phyloP scores from a whole-genome alignment of 2,329 filamentous ascomycete genomes.

The Boeremia lycopersici region DNA sequence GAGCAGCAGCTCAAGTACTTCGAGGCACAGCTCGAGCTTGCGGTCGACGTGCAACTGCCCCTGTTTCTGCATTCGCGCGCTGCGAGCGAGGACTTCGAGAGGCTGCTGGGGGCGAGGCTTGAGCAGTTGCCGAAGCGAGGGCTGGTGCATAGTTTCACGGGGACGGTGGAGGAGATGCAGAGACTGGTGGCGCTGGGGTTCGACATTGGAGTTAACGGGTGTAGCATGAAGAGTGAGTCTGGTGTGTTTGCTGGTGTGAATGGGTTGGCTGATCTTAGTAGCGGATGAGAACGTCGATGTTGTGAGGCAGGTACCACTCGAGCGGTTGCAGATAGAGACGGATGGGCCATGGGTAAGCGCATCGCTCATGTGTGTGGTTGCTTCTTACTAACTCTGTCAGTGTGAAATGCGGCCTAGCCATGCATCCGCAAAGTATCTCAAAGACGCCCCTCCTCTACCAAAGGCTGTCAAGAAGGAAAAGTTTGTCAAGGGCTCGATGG shows the following conservation, averaged over 20 bases:
- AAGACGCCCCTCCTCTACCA: slow-evolving; percentile 72
- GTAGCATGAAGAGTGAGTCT: slow-evolving; percentile 78
- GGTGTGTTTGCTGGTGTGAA: background rate
- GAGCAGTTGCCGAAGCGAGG: slow-evolving; percentile 74
- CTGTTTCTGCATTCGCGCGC: slow-evolving; percentile 92
- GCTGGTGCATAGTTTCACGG: slow-evolving; percentile 95
- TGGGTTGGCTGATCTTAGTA: slow-evolving; percentile 13
- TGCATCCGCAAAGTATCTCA: slow-evolving; percentile 76
- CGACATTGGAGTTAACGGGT: slow-evolving; percentile 95
- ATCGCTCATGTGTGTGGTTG: no score
- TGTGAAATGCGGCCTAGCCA: slow-evolving; percentile 92
- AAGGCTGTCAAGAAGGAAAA: slow-evolving; percentile 95
- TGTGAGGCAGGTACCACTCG: slow-evolving; percentile 77
- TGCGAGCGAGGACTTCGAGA: slow-evolving; percentile 66
- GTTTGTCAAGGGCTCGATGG: slow-evolving; percentile 84
- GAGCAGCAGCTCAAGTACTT: slow-evolving; percentile 86
- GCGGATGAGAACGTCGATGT: slow-evolving; percentile 77
- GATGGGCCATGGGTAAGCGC: slow-evolving; percentile 81
- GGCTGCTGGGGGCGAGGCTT: slow-evolving; percentile 67
- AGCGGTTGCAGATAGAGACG: slow-evolving; percentile 89
- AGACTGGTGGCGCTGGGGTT: slow-evolving; percentile 80
- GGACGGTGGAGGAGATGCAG: slow-evolving; percentile 82
- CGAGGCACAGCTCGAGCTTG: slow-evolving; percentile 78
- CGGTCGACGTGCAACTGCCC: slow-evolving; percentile 76
- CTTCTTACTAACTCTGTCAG: slow-evolving; percentile 43